phyloP scores from a whole-genome alignment of 1,284 basidiomycete genomes.

The Cryptococcus hybrid region DNA sequence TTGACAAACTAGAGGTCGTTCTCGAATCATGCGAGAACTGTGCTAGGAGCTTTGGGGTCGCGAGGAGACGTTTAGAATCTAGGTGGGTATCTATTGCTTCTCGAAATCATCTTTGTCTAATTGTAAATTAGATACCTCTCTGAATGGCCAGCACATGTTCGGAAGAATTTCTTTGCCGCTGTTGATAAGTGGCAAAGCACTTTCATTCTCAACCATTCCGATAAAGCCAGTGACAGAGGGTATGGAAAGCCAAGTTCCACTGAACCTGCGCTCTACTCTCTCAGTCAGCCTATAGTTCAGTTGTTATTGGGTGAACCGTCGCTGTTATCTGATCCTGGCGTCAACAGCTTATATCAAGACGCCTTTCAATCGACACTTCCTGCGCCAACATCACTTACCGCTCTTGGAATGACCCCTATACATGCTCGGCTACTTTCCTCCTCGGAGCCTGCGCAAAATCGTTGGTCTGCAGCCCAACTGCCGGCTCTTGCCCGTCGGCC shows the following conservation, averaged over 20 bases:
- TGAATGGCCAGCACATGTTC: slow-evolving; percentile 37
- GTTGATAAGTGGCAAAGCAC: slow-evolving; percentile 65
- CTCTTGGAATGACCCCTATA: slow-evolving; percentile 25
- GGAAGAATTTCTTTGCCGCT: slow-evolving; percentile 62
- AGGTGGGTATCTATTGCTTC: slow-evolving; percentile 58
- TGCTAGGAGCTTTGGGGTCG: slow-evolving; percentile 62
- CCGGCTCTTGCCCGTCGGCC: slow-evolving; percentile 17
- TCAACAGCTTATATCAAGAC: slow-evolving; percentile 47
- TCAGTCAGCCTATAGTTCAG: slow-evolving; percentile 59
- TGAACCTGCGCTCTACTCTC: slow-evolving; percentile 27
- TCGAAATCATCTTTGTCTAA: background rate
- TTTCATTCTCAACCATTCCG: slow-evolving; percentile 23
- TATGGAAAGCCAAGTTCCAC: slow-evolving; percentile 34
- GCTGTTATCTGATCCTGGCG: slow-evolving; percentile 57
- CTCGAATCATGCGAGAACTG: slow-evolving; percentile 65
- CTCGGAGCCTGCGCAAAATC: slow-evolving; percentile 5
- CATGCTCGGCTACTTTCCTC: slow-evolving; percentile 28
- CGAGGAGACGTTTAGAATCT: slow-evolving; percentile 60
- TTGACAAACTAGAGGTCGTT: slow-evolving; percentile 58
- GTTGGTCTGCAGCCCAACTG: slow-evolving; percentile 33
- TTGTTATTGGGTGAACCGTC: slow-evolving; percentile 65
- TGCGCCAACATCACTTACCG: slow-evolving; percentile 12
- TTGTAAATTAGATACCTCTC: slow-evolving; percentile 38
- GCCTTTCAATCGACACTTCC: slow-evolving; percentile 12
- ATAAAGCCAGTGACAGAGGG: slow-evolving; percentile 6